A percentile compares a stretch with the other conserved stretches of the same genome.
Conservation (phyloP, 1,284 basidiomycete species). For the Moniliella sp. region DNA sequence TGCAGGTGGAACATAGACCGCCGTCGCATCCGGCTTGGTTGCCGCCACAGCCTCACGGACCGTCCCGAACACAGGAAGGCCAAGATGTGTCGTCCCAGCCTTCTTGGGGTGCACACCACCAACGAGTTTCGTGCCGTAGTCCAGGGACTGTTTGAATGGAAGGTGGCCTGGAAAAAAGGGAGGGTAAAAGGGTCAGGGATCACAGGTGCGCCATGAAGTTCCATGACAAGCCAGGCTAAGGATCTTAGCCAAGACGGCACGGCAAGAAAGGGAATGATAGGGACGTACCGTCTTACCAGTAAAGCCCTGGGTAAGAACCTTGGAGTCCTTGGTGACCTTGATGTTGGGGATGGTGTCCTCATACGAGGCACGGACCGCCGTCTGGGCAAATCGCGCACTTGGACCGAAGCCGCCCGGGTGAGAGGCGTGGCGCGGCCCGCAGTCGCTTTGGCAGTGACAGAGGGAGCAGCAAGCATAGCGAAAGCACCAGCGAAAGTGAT, state of each 20-base stretch:
- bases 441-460: too few species aligned
- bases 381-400: too few species aligned
- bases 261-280: neutral
- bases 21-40: constrained; percentile 27
- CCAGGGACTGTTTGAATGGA: constrained; percentile 84
- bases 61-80: constrained; percentile 76
- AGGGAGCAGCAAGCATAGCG: too few species aligned
- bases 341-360: constrained; percentile 77
- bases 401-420: too few species aligned
- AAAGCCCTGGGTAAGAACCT: constrained; percentile 32
- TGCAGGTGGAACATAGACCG: constrained; percentile 30
- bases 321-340: constrained; percentile 74
- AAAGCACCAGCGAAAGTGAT: too few species aligned
- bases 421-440: too few species aligned
- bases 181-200: neutral
- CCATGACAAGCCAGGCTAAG: too few species aligned
- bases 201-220: too few species aligned
- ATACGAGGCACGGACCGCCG: constrained; percentile 39
- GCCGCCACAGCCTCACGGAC: constrained; percentile 51
- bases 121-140: constrained; percentile 87
- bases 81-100: constrained; percentile 82
- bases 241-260: neutral
- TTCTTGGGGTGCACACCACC: constrained; percentile 95
- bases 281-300: constrained; percentile 53
- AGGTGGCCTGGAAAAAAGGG: constrained; percentile 46